These are phyloP conservation scores for Mycena capillaripes DNA, from an alignment of 768 basidiomycete species.

Conservation along the genomic window DNA sequence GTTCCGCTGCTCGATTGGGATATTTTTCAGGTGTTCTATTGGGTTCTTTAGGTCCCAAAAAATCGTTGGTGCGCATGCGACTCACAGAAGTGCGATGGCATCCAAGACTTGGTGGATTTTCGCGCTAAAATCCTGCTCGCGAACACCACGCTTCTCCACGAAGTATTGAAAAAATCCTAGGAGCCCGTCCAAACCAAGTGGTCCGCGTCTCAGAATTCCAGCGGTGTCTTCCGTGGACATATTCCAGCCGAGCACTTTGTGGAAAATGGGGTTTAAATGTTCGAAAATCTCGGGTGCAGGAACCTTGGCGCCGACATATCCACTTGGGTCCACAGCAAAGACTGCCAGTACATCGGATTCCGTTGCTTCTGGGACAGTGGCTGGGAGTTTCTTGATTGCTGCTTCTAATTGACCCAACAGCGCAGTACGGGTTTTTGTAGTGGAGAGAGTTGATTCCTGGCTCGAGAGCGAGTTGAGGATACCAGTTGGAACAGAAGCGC, in stretches of 20 bases:
- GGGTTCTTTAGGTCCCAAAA: too few species aligned
- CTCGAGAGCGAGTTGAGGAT: neutral
- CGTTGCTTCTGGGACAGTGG: neutral
- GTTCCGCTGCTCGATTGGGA: neutral
- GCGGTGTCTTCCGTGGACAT: slow-evolving; percentile 2
- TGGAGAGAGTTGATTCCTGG: neutral
- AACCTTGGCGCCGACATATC: neutral
- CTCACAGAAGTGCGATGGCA: slow-evolving; percentile 6
- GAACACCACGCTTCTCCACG: slow-evolving; percentile 8
- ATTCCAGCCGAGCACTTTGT: neutral
- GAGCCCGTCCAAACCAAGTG: neutral
- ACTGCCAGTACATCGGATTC: neutral
- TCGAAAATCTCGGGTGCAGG: slow-evolving; percentile 1
- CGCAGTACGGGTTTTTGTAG: neutral
- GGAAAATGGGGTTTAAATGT: slow-evolving; percentile 8
- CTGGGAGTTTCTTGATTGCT: neutral
- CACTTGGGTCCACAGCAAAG: neutral
- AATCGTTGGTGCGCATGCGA: too few species aligned
- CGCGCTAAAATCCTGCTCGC: slow-evolving; percentile 3
- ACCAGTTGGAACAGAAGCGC: neutral
- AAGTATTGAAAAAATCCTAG: neutral
- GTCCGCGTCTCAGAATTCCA: neutral
- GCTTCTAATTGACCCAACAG: neutral
- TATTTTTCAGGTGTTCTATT: neutral
- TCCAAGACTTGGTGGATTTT: slow-evolving; percentile 8